A percentile compares a stretch with the other conserved stretches of the same genome.
These are phyloP conservation scores for Lagerstroemia speciosa DNA, from an alignment of 345 rosid species.

Conservation along the genomic window DNA sequence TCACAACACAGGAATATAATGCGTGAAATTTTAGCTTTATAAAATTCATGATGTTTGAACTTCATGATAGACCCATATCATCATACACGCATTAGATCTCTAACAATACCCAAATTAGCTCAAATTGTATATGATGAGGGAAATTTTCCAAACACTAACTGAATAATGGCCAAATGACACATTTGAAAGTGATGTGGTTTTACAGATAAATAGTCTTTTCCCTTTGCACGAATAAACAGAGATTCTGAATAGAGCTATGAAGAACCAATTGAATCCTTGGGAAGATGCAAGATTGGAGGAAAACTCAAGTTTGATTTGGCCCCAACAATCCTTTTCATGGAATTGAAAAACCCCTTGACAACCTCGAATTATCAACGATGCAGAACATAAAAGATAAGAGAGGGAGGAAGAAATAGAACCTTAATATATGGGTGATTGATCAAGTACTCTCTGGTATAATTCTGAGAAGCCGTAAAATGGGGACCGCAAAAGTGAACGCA, in stretches of 20 bases:
- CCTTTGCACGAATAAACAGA: no score
- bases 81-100: no score
- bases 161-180: neutral
- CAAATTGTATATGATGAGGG: neutral
- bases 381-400: neutral
- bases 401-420: conserved; percentile 21
- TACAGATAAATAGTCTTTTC: no score
- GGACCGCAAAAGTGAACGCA: conserved; percentile 74
- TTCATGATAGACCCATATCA: no score
- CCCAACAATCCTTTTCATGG: neutral
- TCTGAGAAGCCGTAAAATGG: conserved; percentile 46
- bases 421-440: conserved; percentile 48
- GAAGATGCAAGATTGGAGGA: neutral
- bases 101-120: no score
- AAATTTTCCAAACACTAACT: neutral
- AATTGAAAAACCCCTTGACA: neutral
- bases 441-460: conserved; percentile 66
- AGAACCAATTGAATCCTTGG: no score
- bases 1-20: neutral
- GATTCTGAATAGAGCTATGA: neutral
- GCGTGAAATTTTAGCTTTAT: no score
- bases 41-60: no score
- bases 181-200: no score
- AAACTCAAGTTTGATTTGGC: neutral
- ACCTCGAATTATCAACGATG: neutral